These are phyloP conservation scores for Anisogramma anomala DNA, from an alignment of 2,329 filamentous ascomycete species.

Conservation along the genomic window DNA sequence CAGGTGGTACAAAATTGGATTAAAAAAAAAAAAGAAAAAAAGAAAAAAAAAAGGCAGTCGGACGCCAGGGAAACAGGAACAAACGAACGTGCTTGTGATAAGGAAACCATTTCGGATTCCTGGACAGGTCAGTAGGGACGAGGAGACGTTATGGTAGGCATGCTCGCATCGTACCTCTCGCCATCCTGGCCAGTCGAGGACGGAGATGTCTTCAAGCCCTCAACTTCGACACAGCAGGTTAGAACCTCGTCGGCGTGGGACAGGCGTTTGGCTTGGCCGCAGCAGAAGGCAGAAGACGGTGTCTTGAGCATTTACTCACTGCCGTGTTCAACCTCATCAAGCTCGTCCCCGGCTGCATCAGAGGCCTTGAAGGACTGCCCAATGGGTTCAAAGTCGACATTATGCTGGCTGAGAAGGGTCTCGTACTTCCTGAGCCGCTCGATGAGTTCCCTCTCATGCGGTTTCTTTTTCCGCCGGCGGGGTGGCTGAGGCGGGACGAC, in stretches of 20 bases:
- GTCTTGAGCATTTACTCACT: constrained; percentile 16
- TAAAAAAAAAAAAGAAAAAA: too few species aligned
- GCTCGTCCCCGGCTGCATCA: constrained; percentile 33
- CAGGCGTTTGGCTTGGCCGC: too few species aligned
- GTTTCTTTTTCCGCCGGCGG: constrained; percentile 48
- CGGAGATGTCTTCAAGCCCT: constrained; percentile 41
- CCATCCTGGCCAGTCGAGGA: constrained; percentile 31
- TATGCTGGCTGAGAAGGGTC: constrained; percentile 49
- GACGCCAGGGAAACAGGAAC: background rate
- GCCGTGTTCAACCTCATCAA: constrained; percentile 45
- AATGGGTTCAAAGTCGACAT: constrained; percentile 58
- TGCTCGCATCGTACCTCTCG: constrained; percentile 19
- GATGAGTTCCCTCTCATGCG: constrained; percentile 59
- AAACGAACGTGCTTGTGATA: constrained; percentile 38
- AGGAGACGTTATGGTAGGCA: constrained; percentile 17
- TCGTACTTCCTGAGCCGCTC: constrained; percentile 62
- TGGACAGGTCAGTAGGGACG: constrained; percentile 20
- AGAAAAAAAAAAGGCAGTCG: background rate
- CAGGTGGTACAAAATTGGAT: too few species aligned
- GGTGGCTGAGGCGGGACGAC: constrained; percentile 46
- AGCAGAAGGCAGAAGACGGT: too few species aligned
- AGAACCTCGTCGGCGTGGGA: too few species aligned
- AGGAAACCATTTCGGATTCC: constrained; percentile 38
- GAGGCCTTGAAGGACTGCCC: constrained; percentile 37
- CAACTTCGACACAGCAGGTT: constrained; percentile 25